Percentiles rank a stretch among this genome's conserved stretches.
phyloP scores from a whole-genome alignment of 257 asterid genomes.

The Nicotiana tabacum region DNA sequence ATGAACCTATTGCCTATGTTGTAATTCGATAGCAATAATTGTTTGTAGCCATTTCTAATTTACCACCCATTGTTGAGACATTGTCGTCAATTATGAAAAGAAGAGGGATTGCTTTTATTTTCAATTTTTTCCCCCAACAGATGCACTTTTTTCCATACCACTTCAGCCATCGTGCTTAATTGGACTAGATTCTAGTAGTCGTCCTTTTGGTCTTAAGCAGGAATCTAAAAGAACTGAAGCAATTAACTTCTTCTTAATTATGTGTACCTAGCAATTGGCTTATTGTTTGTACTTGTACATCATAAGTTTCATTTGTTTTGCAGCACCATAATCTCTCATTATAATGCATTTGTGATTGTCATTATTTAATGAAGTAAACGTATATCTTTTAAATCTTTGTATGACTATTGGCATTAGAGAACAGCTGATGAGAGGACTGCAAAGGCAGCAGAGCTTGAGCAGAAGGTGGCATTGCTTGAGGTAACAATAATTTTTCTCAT shows the following conservation, averaged over 20 bases:
- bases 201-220: background rate
- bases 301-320: background rate
- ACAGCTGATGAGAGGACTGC: slow-evolving; percentile 90
- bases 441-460: slow-evolving; percentile 96
- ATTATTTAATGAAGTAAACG: background rate
- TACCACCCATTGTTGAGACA: background rate
- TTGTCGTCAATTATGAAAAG: background rate
- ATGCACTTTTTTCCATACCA: background rate
- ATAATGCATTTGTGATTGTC: background rate
- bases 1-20: background rate
- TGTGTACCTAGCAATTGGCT: background rate
- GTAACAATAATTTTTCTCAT: slow-evolving; percentile 25
- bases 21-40: background rate
- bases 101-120: background rate
- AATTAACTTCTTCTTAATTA: background rate
- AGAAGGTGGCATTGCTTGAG: slow-evolving; percentile 96
- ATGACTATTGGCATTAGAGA: slow-evolving; percentile 47
- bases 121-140: background rate
- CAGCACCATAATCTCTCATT: background rate
- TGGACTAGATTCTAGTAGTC: background rate
- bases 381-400: background rate
- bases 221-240: background rate
- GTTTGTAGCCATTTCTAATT: background rate
- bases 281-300: slow-evolving; percentile 4
- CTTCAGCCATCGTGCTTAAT: background rate